Conservation (phyloP, 257 asterid species). For the Salvia splendens region DNA sequence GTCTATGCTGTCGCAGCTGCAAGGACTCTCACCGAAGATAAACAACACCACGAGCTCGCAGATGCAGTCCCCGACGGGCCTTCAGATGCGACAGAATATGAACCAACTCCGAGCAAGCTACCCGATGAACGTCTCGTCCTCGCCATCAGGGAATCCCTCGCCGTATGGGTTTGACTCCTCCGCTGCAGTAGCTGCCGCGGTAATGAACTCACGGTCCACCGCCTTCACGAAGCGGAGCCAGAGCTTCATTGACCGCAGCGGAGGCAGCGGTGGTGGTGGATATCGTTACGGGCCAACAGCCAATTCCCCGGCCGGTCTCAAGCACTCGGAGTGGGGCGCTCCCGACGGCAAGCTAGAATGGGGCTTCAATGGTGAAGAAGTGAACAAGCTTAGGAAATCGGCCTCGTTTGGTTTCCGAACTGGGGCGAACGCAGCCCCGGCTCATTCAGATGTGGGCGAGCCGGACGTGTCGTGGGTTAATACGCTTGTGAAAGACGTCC, state of each 20-base stretch:
- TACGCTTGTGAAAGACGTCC: constrained; percentile 69
- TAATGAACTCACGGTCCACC: constrained; percentile 81
- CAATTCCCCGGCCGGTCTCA: constrained; percentile 41
- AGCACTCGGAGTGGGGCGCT: constrained; percentile 70
- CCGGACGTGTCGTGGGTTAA: constrained; percentile 73
- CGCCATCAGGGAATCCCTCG: constrained; percentile 44
- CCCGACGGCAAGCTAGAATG: constrained; percentile 84
- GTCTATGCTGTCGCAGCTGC: constrained; percentile 34
- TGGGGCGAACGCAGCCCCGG: constrained; percentile 27
- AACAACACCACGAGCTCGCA: constrained; percentile 41
- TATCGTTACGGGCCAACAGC: constrained; percentile 23
- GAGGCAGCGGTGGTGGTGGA: constrained; percentile 12
- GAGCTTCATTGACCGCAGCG: constrained; percentile 75
- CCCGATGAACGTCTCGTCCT: constrained; percentile 52
- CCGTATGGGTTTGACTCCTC: constrained; percentile 64
- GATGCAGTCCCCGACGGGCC: constrained; percentile 52
- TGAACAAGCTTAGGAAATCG: constrained; percentile 64
- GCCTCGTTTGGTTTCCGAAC: constrained; percentile 54
- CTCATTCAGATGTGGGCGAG: constrained; percentile 37
- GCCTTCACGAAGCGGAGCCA: constrained; percentile 79
- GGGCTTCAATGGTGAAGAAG: constrained; percentile 81
- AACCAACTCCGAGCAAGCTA: constrained; percentile 79
- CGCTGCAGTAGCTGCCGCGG: constrained; percentile 75
- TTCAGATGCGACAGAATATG: constrained; percentile 64
- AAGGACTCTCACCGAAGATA: constrained; percentile 49